Evolutionary conservation across 371 early-diverging fungal genomes (phyloP), one percentile per base, ranked within the genome.

Genomic region (Encephalitozoon romaleae): DNA sequence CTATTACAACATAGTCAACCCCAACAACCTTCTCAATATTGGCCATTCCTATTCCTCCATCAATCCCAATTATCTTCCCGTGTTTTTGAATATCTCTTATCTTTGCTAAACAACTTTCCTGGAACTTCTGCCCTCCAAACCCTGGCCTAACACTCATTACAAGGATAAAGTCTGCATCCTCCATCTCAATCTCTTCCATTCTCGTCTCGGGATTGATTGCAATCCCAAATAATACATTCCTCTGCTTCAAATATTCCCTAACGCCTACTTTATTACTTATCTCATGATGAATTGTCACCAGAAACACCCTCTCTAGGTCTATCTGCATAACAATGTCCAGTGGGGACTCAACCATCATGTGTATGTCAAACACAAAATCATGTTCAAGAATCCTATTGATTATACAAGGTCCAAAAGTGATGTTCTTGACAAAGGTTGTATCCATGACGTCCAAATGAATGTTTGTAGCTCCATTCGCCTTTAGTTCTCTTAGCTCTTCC

Each of bases 1-100:
- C 98, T 26, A 95, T 91, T n/a, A 98, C 96, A 85, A 95, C 92
- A 12, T 94, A 94, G 85, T 96, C 95, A 18, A 96, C 97, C 71
- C 89, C 85, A 12, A 91, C 89, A 12, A 92, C 92, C 23, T 84
- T 81, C 34, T 90, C 90, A 80, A 98, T 91, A 51, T 90, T 98
- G 42, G 90, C 89, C 15, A 88, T 79, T 9, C 88, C 90, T 47
- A 98, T 83, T 0, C 98, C 98, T 34, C 98, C 97, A 85, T 98
- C 98, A 0, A 98, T 96, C 84, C 96, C 89, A 75, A 96, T 93
- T 79, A 94, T 91, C 69, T 64, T 23, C 26, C 67, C 51, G 28
- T 25, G 5, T 39, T 54, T 63, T 21, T 41, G 12, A 21, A 76
- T 63, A 4, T 47, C 9, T 21, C 59, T 51, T 26, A 82, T 52